Percentiles rank a stretch among this genome's conserved stretches.
Evolutionary conservation across 139 green algal genomes (phyloP).

Genomic region (Asterochloris erici): DNA sequence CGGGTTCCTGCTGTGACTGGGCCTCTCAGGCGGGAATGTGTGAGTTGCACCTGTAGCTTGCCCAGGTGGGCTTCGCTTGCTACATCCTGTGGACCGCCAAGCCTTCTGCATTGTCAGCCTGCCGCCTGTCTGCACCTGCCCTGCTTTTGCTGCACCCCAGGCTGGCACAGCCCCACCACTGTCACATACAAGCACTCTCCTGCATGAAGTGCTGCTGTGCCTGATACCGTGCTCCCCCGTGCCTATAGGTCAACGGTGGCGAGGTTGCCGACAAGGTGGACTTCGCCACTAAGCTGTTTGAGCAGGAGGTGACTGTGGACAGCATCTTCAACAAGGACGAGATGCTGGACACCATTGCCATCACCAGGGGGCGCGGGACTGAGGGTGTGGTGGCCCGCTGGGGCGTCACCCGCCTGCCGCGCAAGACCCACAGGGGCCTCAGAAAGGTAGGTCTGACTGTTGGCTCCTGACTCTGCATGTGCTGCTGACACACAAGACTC

Average conservation of each 20-base stretch:
- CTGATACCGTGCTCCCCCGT: neutral
- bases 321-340: conserved; percentile 88
- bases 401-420: conserved; percentile 96
- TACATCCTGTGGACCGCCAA: neutral
- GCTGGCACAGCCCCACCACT: neutral
- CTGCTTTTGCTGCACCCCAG: neutral
- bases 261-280: conserved; percentile 92
- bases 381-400: conserved; percentile 98
- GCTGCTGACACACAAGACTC: neutral
- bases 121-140: neutral
- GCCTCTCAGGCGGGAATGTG: neutral
- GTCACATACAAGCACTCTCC: neutral
- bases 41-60: neutral
- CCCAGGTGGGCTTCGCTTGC: neutral
- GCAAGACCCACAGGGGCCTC: conserved; percentile 99
- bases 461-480: neutral
- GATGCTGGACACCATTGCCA: conserved; percentile 99
- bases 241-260: conserved; percentile 91
- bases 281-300: conserved; percentile 90
- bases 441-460: conserved; percentile 76
- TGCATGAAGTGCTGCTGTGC: neutral
- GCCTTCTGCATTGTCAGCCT: neutral
- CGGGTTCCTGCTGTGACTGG: neutral
- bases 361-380: conserved; percentile 93
- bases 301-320: conserved; percentile 90